These are phyloP conservation scores for Glaciozyma martinii DNA, from an alignment of 768 basidiomycete genomes.

Conservation along the genomic window DNA sequence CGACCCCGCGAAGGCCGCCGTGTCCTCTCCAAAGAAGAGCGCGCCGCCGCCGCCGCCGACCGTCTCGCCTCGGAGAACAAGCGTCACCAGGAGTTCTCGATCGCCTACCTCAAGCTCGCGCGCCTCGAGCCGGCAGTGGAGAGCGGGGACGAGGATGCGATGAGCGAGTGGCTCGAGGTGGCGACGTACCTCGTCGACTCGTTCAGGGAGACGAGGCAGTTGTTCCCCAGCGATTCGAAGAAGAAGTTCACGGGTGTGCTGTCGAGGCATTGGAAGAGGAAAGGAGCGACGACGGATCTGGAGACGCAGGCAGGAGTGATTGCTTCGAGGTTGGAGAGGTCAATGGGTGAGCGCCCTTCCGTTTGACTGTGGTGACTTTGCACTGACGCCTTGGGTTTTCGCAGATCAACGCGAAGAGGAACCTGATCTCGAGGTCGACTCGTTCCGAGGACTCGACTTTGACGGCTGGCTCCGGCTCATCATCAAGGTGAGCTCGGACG, in stretches of 20 bases:
- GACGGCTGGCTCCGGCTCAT: slow-evolving; percentile 77
- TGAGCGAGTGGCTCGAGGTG: slow-evolving; percentile 68
- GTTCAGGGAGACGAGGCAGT: slow-evolving; percentile 73
- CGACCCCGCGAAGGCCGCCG: neutral
- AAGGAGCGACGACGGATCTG: slow-evolving; percentile 30
- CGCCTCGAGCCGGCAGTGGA: slow-evolving; percentile 38
- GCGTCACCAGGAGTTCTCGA: slow-evolving; percentile 57
- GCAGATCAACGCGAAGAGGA: slow-evolving; percentile 42
- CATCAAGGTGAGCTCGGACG: slow-evolving; percentile 59
- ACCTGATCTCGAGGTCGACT: slow-evolving; percentile 48
- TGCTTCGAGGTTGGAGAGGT: slow-evolving; percentile 38
- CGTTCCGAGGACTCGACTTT: slow-evolving; percentile 72
- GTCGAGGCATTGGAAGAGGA: slow-evolving; percentile 6
- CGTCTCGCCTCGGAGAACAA: slow-evolving; percentile 50
- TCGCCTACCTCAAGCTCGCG: slow-evolving; percentile 50
- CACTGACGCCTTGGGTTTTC: neutral
- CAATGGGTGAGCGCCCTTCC: slow-evolving; percentile 34
- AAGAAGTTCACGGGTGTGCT: slow-evolving; percentile 31
- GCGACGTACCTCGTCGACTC: slow-evolving; percentile 79
- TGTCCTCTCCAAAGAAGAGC: slow-evolving; percentile 51
- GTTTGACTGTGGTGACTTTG: too few relatives aligned
- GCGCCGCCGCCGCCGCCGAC: neutral
- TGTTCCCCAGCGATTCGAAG: slow-evolving; percentile 61
- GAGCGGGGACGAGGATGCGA: slow-evolving; percentile 47
- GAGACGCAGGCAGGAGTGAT: slow-evolving; percentile 39